Evolutionary conservation across 2,329 filamentous ascomycete species (phyloP).

Genomic region (Claviceps pusilla): DNA sequence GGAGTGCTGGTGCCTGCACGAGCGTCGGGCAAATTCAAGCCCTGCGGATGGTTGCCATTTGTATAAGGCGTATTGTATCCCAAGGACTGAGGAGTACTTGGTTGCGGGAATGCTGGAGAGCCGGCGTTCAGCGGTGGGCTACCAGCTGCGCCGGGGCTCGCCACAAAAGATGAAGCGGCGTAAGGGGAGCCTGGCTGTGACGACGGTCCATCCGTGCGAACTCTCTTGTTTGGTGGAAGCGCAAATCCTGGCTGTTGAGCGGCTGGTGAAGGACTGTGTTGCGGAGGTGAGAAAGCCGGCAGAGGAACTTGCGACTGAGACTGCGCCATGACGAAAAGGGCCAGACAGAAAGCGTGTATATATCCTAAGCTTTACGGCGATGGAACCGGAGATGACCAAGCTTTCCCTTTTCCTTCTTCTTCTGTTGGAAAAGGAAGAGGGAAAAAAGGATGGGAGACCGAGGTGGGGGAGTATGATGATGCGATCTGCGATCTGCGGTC

Average conservation of each 20-base stretch:
- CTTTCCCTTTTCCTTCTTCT: neutral
- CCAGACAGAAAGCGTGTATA: conserved; percentile 1
- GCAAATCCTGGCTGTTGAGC: conserved; percentile 36
- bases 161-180: conserved; percentile 33
- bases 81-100: conserved; percentile 17
- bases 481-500: conserved; percentile 14
- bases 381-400: conserved; percentile 1
- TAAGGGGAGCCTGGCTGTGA: conserved; percentile 53
- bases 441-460: neutral
- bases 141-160: conserved; percentile 28
- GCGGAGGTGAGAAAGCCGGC: conserved; percentile 47
- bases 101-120: conserved; percentile 23
- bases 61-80: conserved; percentile 24
- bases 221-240: conserved; percentile 57
- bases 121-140: conserved; percentile 24
- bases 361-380: conserved; percentile 2
- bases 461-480: conserved; percentile 1
- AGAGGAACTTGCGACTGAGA: conserved; percentile 36
- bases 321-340: conserved; percentile 36
- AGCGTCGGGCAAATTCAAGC: conserved; percentile 20
- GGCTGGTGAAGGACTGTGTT: conserved; percentile 45
- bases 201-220: conserved; percentile 42
- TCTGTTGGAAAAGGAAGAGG: neutral
- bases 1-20: conserved; percentile 17
- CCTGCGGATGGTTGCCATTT: conserved; percentile 22